Evolutionary conservation across 805 yeast species (phyloP).

Genomic region (Kodamaea neixiangensis): DNA sequence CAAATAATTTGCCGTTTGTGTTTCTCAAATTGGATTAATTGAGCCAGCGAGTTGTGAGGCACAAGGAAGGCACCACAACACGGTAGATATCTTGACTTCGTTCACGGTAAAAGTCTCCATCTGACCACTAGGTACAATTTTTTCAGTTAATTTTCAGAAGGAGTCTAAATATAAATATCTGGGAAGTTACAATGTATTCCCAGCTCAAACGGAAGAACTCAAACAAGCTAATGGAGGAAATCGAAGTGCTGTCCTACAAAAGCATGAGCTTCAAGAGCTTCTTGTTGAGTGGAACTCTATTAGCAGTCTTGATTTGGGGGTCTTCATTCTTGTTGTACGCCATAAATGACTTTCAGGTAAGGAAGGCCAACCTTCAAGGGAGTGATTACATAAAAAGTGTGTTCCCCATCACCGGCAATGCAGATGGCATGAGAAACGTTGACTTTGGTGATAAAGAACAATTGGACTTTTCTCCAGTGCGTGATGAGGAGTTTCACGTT

Average conservation of each 20-base stretch:
- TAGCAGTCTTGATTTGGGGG: slow-evolving; percentile 40
- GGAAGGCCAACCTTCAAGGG: slow-evolving; percentile 3
- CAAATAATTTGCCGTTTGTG: slow-evolving; percentile 4
- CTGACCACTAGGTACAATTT: neutral
- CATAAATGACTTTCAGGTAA: slow-evolving; percentile 19
- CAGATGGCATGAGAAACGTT: slow-evolving; percentile 10
- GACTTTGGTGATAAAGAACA: slow-evolving; percentile 24
- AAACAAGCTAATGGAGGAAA: slow-evolving; percentile 12
- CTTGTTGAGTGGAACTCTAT: slow-evolving; percentile 19
- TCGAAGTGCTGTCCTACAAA: slow-evolving; percentile 2
- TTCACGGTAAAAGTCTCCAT: neutral
- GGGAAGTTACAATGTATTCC: slow-evolving; percentile 8
- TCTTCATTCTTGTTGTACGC: slow-evolving; percentile 30
- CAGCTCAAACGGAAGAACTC: slow-evolving; percentile 11
- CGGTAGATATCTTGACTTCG: neutral
- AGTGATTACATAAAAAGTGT: neutral
- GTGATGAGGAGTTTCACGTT: slow-evolving; percentile 61
- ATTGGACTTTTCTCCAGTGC: slow-evolving; percentile 32
- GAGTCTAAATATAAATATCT: neutral
- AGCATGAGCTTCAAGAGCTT: slow-evolving; percentile 12
- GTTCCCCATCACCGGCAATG: neutral
- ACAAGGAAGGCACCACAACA: neutral
- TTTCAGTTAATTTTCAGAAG: neutral
- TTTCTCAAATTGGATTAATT: neutral
- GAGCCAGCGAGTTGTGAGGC: slow-evolving; percentile 10